A percentile compares a stretch with the other conserved stretches of the same genome.
phyloP scores from a whole-genome alignment of 2,329 filamentous ascomycete species.

The Myrmaecium sp. region DNA sequence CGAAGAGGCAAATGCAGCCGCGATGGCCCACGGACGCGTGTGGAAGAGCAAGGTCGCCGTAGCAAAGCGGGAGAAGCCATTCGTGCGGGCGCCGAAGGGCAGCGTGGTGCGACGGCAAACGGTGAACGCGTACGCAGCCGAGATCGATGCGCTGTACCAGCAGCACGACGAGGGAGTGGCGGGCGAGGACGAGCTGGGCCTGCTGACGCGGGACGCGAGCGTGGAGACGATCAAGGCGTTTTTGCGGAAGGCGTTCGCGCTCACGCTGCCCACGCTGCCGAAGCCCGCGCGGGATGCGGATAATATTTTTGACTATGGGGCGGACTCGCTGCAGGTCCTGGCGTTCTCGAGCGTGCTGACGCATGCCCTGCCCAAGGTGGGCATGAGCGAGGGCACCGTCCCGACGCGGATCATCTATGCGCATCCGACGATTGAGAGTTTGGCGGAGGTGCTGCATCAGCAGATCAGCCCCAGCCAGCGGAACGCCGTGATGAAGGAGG shows the following conservation, averaged over 20 bases:
- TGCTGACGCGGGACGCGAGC: constrained; percentile 2
- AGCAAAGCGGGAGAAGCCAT: constrained; percentile 24
- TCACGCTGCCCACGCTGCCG: constrained; percentile 4
- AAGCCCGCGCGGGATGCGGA: constrained; percentile 5
- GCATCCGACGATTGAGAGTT: constrained; percentile 13
- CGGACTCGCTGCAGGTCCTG: constrained; percentile 18
- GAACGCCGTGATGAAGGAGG: no score
- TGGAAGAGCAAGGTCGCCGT: constrained; percentile 26
- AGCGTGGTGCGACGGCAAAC: constrained; percentile 27
- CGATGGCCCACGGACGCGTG: constrained; percentile 26
- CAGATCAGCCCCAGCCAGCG: constrained; percentile 1
- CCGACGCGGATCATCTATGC: constrained; percentile 15
- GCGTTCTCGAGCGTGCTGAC: constrained; percentile 9
- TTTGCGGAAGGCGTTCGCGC: constrained; percentile 6
- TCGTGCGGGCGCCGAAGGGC: constrained; percentile 29
- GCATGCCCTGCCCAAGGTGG: constrained; percentile 7
- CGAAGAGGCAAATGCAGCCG: constrained; percentile 25
- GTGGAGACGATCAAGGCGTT: constrained; percentile 5
- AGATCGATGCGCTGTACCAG: constrained; percentile 29
- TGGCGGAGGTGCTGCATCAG: constrained; percentile 7
- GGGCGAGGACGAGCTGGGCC: constrained; percentile 3
- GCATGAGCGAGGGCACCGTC: constrained; percentile 6
- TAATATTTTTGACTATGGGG: constrained; percentile 15
- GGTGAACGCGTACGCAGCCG: constrained; percentile 22
- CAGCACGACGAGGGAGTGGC: constrained; percentile 2